These are phyloP conservation scores for Hemerocallis citrina DNA, from an alignment of 106 monocot species.

Conservation along the genomic window DNA sequence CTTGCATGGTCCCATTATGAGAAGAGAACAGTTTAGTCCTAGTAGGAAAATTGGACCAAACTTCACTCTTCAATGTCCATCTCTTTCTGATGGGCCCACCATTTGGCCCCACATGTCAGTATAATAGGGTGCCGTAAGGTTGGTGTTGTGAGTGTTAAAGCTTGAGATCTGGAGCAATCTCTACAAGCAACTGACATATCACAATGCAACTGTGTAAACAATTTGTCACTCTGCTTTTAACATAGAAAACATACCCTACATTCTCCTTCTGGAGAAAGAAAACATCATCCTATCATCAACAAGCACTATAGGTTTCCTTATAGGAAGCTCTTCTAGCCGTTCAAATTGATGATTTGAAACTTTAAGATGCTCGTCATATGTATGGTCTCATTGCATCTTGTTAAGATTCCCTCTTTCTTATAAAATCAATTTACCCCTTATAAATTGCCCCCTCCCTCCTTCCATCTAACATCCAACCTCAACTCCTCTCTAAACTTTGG, in stretches of 20 bases:
- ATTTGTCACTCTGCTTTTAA: neutral
- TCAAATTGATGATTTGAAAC: no score
- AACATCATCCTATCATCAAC: no score
- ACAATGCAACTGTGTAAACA: neutral
- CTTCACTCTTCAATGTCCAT: neutral
- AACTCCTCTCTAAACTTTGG: no score
- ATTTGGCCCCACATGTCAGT: neutral
- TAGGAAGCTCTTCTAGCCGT: no score
- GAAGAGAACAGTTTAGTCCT: neutral
- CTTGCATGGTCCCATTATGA: neutral
- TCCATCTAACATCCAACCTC: no score
- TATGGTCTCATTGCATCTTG: no score
- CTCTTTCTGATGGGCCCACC: neutral
- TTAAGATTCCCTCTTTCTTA: no score
- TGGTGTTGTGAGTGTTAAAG: neutral
- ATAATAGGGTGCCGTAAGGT: neutral
- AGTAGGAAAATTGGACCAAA: neutral
- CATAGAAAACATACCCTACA: neutral
- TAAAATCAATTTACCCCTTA: no score
- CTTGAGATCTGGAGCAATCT: neutral
- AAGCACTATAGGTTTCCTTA: no score
- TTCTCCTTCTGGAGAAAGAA: neutral
- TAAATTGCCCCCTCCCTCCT: no score
- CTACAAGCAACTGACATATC: slow-evolving; percentile 1
- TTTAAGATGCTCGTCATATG: no score